Conservation (phyloP, 495 filamentous ascomycete species). For the Cercophora sp. region DNA sequence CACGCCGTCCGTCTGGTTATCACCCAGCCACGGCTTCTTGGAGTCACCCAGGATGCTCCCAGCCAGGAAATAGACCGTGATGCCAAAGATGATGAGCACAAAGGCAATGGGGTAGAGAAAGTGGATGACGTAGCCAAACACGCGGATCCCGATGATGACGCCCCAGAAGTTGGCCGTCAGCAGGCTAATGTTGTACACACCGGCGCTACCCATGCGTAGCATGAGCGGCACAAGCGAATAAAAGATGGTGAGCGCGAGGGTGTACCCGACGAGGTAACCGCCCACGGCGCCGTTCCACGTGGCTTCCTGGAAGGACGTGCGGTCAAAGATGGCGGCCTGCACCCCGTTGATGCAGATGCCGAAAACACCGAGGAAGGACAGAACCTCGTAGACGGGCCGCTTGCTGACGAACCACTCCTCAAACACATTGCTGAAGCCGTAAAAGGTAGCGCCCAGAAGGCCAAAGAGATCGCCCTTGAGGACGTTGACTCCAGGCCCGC, state of each 20-base stretch:
- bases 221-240: conserved; percentile 83
- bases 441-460: conserved; percentile 81
- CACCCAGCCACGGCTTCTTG: conserved; percentile 91
- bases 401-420: conserved; percentile 92
- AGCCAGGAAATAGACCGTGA: conserved; percentile 77
- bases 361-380: conserved; percentile 86
- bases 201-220: conserved; percentile 81
- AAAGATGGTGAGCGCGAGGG: conserved; percentile 74
- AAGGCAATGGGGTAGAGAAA: conserved; percentile 96
- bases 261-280: conserved; percentile 85
- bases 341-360: conserved; percentile 87
- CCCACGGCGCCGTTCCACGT: conserved; percentile 65
- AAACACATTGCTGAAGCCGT: conserved; percentile 83
- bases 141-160: conserved; percentile 79
- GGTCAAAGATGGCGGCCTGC: conserved; percentile 88
- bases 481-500: conserved; percentile 60
- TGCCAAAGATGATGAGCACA: conserved; percentile 78
- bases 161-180: conserved; percentile 98
- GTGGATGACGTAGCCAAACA: conserved; percentile 77
- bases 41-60: conserved; percentile 78
- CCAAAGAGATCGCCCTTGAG: conserved; percentile 93
- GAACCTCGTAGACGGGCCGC: conserved; percentile 85
- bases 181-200: conserved; percentile 94
- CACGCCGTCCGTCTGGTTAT: conserved; percentile 76
- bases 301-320: conserved; percentile 60